Evolutionary conservation across 169 alveolate genomes (phyloP), one percentile per base, ranked within the genome.

Genomic region (Babesia bigemina): DNA sequence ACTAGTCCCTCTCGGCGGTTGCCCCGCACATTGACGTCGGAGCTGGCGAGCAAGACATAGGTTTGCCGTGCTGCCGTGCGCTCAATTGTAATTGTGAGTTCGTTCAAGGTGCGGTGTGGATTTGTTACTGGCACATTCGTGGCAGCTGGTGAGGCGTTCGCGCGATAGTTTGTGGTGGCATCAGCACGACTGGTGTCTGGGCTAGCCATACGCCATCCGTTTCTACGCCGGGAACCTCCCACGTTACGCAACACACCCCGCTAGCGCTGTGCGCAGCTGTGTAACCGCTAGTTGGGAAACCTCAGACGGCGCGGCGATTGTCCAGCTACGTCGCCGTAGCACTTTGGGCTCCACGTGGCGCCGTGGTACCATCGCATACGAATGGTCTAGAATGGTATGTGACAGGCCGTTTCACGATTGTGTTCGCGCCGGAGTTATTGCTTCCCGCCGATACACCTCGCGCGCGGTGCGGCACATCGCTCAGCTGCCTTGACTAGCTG

Each of bases 381-480:
- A 17, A 11, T 59, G 4, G 12, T 13, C 53, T 4, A 4, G 69
- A 33, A 36, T 4, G 69, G 53, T 48, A 29, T 59, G 69, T 26
- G 8, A 13, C 17, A 29, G 50, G 50, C 50, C 53, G 39, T 49
- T 59, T 59, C 24, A 49, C 69, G 69, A 44, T 36, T 59, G 49
- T 6, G 39, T 33, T 33, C 6, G 39, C 6, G 39, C 39, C 39
- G 6, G 39, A 6, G 39, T 33, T 33, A 33, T 33, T 33, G 39
- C 39, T 33, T 2, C 39, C 39, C 39, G 39, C 39, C 39, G 39
- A 33, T 6, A 33, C 39, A 33, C 39, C 39, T 33, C 6, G 39
- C 2, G 39, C 2, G 39, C 39, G 2, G 39, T 6, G 39, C 6
- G 39, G 39, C 39, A 4, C 2, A 33, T 33, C 39, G 39, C 39